Evolutionary conservation across 345 rosid species (phyloP), one percentile per base, ranked within the genome.

Genomic region (Kernera saxatilis): DNA sequence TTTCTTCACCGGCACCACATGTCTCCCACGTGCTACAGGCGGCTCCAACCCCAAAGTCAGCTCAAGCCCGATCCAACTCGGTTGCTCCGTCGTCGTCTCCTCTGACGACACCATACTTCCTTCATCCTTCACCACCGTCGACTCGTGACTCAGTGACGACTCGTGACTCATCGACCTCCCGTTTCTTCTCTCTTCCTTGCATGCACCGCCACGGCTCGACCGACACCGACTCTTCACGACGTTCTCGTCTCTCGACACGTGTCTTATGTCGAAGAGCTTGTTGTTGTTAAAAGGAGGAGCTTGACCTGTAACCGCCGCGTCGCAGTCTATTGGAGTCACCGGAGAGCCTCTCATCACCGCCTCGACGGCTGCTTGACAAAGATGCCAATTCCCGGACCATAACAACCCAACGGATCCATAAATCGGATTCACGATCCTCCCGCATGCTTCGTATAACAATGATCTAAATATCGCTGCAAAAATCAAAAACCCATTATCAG

Each of bases 301-400:
- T 45, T 88, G 89, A 61, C 90, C 85, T 7, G 64, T 79, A 17
- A 80, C 90, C 1, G 95, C 96, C 6, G 81, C 79, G 44, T 94
- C 96, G 0, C 86, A 86, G 35, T 86, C 80, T 46, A 91, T 84
- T 13, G 90, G 88, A 21, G 83, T 88, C 45, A 92, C 88, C 39
- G 99, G 87, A n/a, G 81, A 67, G 21, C 98, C 99, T 67, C 82
- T 89, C 10, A 95, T 82, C 50, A 95, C 98, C 1, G 99, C 84
- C 70, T 91, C 99, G 0, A 95, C 98, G 5, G 99, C 99, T 1
- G 92, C 85, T 70, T 95, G 97, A 74, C 99, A 95, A 39, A 89
- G 96, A 39, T 86, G 91, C 99, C 99, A 95, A 69, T 87, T 85
- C 8, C 98, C 98, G 0, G 98, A 90, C 93, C 92, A 88, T 54